These are phyloP conservation scores for Termitomyces heimii DNA, from an alignment of 768 basidiomycete genomes.

Conservation along the genomic window DNA sequence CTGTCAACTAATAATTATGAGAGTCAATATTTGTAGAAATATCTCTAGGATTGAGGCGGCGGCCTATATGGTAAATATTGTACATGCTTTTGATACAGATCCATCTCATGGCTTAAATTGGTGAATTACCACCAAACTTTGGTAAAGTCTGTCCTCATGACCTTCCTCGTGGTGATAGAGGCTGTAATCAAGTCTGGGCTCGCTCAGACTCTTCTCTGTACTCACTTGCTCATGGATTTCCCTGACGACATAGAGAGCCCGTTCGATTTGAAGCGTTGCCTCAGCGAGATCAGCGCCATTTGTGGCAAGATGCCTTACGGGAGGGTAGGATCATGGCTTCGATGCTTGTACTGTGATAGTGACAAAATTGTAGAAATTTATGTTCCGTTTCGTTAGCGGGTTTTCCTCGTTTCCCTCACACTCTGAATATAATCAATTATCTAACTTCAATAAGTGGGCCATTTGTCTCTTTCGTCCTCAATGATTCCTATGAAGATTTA, in stretches of 20 bases:
- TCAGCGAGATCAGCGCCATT: neutral
- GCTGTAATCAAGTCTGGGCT: neutral
- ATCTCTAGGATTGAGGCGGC: too few relatives aligned
- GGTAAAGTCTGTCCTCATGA: slow-evolving; percentile 1
- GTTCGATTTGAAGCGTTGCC: neutral
- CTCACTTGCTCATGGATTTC: neutral
- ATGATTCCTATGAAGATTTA: neutral
- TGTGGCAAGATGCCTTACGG: slow-evolving; percentile 6
- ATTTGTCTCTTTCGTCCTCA: neutral
- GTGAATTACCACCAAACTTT: too few relatives aligned
- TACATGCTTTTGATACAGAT: neutral
- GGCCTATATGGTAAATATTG: neutral
- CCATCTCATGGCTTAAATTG: neutral
- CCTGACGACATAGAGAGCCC: neutral
- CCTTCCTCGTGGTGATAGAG: neutral
- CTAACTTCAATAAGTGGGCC: neutral
- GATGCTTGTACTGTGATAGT: neutral
- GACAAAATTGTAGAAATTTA: neutral
- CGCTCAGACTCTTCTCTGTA: neutral
- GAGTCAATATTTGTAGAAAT: neutral
- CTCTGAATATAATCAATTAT: neutral
- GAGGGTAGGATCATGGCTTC: neutral
- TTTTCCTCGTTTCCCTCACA: neutral
- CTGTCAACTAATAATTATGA: neutral
- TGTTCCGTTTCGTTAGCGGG: neutral